A percentile compares a stretch with the other conserved stretches of the same genome.
Evolutionary conservation across 106 monocot genomes (phyloP).

Genomic region (Dendrobium nobile): DNA sequence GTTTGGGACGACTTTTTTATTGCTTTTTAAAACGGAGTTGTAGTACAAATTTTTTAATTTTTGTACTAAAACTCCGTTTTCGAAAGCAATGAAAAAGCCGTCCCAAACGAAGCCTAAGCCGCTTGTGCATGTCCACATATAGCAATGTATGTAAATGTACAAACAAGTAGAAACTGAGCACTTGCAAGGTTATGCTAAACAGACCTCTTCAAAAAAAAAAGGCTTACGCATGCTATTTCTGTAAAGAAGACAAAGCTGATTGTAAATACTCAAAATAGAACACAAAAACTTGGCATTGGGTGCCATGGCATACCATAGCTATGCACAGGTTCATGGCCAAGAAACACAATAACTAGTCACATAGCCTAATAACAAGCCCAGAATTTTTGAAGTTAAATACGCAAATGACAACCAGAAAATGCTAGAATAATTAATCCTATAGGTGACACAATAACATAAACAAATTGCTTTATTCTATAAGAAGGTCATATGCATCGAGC

Average conservation of each 20-base stretch:
- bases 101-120: too few relatives aligned
- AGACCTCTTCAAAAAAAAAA: not conserved
- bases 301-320: not conserved
- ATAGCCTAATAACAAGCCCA: not conserved
- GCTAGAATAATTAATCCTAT: not conserved
- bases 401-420: not conserved
- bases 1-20: too few relatives aligned
- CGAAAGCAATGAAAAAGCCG: too few relatives aligned
- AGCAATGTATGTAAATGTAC: not conserved
- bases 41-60: too few relatives aligned
- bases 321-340: not conserved
- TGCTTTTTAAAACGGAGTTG: too few relatives aligned
- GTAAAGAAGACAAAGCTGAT: not conserved
- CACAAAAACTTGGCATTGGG: not conserved
- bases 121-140: not conserved
- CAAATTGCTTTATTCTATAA: not conserved
- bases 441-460: not conserved
- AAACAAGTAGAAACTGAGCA: not conserved
- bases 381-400: not conserved
- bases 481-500: not conserved
- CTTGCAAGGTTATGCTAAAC: not conserved
- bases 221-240: not conserved
- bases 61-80: too few relatives aligned
- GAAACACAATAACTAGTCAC: not conserved
- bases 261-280: not conserved